Evolutionary conservation across 176 grass and related monocot species (phyloP), one percentile per base, ranked within the genome.

Genomic region (Rhynchospora breviuscula): DNA sequence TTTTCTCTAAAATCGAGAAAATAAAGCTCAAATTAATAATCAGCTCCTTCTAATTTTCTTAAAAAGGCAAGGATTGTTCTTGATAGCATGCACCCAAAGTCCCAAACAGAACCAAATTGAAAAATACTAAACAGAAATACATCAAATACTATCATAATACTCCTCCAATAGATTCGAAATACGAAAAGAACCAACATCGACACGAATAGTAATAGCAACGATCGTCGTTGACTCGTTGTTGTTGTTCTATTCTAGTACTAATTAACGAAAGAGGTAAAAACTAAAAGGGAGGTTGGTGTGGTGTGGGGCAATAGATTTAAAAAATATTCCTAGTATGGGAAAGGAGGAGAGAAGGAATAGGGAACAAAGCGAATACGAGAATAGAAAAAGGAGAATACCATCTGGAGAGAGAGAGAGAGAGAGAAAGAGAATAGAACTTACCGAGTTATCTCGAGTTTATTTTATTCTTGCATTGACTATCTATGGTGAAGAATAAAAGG

Each of bases 381-480:
- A 78, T 33, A 78, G 73, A 35, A 78, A 29, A 56, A 17, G n/a
- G 18, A 44, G 19, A 73, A 22, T 49, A 73, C 9, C 45, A 49
- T 40, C 12, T 67, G 25, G 58, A 43, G 66, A 18, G 35, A 44
- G 15, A 10, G 21, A 21, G 21, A 61, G 17, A 17, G 17, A 60
- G 14, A 60, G 15, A 15, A 7, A 19, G 59, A 8, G 52, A 25
- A 75, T 22, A 61, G 78, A 82, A 67, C 62, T 82, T 67, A 82
- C 80, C 60, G 62, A 82, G 60, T 80, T 80, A 46, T 80, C 40
- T 62, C 10, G 6, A 49, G 79, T 63, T 33, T 76, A 77, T 56
- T 82, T 35, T 67, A 67, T 82, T 18, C 45, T 59, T 64, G 43
- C 79, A 82, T 82, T 52, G 79, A 82, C 80, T 82, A 52, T 82